These are phyloP conservation scores for Apostasia shenzhenica DNA, from an alignment of 106 monocot genomes.

Conservation along the genomic window DNA sequence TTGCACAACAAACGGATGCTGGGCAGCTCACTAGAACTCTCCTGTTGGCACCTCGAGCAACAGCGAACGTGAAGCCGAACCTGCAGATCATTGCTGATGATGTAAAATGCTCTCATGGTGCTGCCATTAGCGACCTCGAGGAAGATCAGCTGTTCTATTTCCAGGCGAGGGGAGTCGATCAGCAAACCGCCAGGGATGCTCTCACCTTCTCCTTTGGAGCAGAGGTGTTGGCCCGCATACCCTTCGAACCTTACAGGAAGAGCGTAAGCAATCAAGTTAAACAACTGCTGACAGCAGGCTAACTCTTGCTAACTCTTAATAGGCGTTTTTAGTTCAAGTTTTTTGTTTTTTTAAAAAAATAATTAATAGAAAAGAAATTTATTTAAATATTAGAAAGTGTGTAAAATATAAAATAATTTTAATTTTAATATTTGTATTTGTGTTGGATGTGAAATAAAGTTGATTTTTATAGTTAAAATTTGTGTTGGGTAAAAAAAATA, in stretches of 20 bases:
- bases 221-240: slow-evolving; percentile 62
- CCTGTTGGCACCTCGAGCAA: slow-evolving; percentile 73
- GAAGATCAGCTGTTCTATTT: slow-evolving; percentile 87
- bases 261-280: slow-evolving; percentile 38
- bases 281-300: slow-evolving; percentile 24
- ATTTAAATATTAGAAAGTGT: no score
- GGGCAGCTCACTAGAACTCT: slow-evolving; percentile 85
- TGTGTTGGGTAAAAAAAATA: no score
- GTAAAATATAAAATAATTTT: no score
- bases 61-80: slow-evolving; percentile 85
- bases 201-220: slow-evolving; percentile 80
- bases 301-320: no score
- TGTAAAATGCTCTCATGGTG: slow-evolving; percentile 93
- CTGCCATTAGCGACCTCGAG: slow-evolving; percentile 84
- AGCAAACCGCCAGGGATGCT: slow-evolving; percentile 71
- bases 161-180: slow-evolving; percentile 61
- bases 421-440: no score
- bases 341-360: no score
- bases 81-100: slow-evolving; percentile 93
- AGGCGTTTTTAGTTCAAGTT: no score
- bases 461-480: no score
- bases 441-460: no score
- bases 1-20: slow-evolving; percentile 91
- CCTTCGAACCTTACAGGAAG: slow-evolving; percentile 41
- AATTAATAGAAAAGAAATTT: no score